Base-by-base conservation (phyloP, 2,329 filamentous ascomycete genomes). In the Fusarium foetens region DNA sequence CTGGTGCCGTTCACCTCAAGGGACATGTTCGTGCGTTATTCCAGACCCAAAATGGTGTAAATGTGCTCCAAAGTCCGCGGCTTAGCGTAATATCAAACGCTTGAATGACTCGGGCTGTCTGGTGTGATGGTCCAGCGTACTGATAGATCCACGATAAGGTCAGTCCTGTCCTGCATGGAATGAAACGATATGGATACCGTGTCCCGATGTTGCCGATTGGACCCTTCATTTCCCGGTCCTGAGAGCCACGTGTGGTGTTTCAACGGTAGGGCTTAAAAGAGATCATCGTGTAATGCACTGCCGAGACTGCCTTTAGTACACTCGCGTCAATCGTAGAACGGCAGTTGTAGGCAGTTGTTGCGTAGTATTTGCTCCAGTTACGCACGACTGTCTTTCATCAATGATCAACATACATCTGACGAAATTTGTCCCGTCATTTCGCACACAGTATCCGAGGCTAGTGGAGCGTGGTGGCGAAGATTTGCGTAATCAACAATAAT, bases 241-340 rank as follows among this genome's bases (percentile, higher is more conserved):
- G 35, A 42, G 31, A 27, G 58, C 64, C 39, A 53, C 65, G 38
- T 63, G 64, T 46, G 33, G 29, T 51, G 49, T 46, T 55, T 63
- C 64, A 68, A 68, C 64, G 51, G 57, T 41, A 57, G 31, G 64
- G 41, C 39, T 69, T n/a, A 45, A 52, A 42, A 42, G n/a, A 29
- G n/a, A 64, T 68, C 45, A 49, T 49, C 51, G 35, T 41, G 36
- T 45, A 42, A 39, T 25, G 25, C 51, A 57, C 43, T 58, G 41
- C 51, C 51, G 31, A 53, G 8, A 29, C 36, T 41, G 51, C 25
- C 27, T 36, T 45, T 49, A 46, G 45, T 55, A 27, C 39, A 45
- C 16, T 36, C 36, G 38, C 65, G 38, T 52, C 35, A 49, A 25
- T 35, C 21, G 38, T 48, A 10, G 25, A 29, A 58, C 45, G 49